A percentile compares a stretch with the other conserved stretches of the same genome.
phyloP scores from a whole-genome alignment of 2,329 filamentous ascomycete species.

The Colletotrichum euphorbiae region DNA sequence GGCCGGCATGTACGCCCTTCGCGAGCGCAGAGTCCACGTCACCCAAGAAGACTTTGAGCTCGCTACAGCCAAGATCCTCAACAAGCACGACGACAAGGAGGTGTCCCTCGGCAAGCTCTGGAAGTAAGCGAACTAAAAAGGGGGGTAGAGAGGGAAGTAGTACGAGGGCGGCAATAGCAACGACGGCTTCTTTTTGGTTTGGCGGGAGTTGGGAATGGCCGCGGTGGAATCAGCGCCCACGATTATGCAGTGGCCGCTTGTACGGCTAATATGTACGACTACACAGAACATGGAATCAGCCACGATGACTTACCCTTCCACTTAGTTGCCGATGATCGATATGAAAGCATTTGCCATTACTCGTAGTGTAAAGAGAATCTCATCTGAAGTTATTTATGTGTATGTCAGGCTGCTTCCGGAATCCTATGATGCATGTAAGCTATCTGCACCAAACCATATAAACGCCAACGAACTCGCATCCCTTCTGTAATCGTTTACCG shows the following conservation, averaged over 20 bases:
- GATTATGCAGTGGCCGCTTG: constrained; percentile 30
- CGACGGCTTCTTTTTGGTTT: constrained; percentile 36
- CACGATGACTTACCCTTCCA: constrained; percentile 30
- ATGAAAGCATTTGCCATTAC: not conserved
- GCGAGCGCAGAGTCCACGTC: constrained; percentile 95
- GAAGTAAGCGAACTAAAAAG: constrained; percentile 50
- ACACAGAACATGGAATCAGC: constrained; percentile 40
- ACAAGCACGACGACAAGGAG: constrained; percentile 99
- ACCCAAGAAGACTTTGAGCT: constrained; percentile 99
- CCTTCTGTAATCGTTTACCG: no score
- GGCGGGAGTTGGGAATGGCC: constrained; percentile 31
- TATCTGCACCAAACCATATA: no score
- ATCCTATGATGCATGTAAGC: no score
- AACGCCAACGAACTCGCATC: no score
- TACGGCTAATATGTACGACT: constrained; percentile 40
- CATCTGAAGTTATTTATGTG: no score
- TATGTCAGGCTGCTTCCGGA: no score
- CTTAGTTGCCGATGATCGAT: not conserved
- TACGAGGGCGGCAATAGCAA: constrained; percentile 22
- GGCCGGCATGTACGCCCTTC: constrained; percentile 96
- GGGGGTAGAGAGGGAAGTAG: constrained; percentile 27
- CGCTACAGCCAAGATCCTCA: constrained; percentile 97
- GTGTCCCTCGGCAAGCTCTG: constrained; percentile 88
- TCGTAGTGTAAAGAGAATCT: not conserved
- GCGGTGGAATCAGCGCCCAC: constrained; percentile 31